Evolutionary conservation across 495 filamentous ascomycete species (phyloP).

Genomic region (Alectoria sarmentosa): DNA sequence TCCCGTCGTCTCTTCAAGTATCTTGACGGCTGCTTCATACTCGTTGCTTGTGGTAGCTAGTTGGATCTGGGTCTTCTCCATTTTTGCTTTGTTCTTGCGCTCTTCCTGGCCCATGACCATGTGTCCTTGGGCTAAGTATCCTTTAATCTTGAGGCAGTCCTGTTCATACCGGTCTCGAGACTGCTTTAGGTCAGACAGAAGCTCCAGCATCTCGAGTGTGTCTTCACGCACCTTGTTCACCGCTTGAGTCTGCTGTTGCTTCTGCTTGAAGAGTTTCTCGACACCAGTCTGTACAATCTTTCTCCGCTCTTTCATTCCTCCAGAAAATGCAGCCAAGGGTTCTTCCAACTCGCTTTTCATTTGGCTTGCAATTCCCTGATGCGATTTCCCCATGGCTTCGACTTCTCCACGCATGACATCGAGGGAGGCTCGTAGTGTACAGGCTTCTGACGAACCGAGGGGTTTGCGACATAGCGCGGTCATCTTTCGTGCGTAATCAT

Average conservation of each 20-base stretch:
- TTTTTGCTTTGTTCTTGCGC: conserved; percentile 95
- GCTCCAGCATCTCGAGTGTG: not conserved
- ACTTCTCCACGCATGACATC: conserved; percentile 84
- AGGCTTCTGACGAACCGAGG: conserved; percentile 81
- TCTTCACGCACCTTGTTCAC: conserved; percentile 73
- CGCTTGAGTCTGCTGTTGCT: conserved; percentile 79
- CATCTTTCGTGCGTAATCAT: conserved; percentile 94
- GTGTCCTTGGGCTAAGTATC: conserved; percentile 95
- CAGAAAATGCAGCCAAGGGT: conserved; percentile 82
- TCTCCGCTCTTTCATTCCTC: conserved; percentile 87
- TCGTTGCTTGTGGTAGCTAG: conserved; percentile 83
- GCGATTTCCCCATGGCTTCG: conserved; percentile 90
- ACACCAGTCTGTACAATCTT: conserved; percentile 93
- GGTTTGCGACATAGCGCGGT: conserved; percentile 79
- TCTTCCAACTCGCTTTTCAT: conserved; percentile 99
- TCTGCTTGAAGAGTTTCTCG: conserved; percentile 88
- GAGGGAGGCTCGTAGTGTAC: conserved; percentile 73
- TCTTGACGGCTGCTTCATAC: conserved; percentile 86
- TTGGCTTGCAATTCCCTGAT: conserved; percentile 80
- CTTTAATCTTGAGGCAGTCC: conserved; percentile 96
- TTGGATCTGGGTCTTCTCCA: conserved; percentile 97
- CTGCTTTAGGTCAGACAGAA: conserved; percentile 40
- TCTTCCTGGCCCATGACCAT: conserved; percentile 99
- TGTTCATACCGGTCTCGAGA: conserved; percentile 92
- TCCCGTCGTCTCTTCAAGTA: conserved; percentile 90